Base-by-base conservation (phyloP, 2,329 filamentous ascomycete species). In the Cladosporium oxysporum region DNA sequence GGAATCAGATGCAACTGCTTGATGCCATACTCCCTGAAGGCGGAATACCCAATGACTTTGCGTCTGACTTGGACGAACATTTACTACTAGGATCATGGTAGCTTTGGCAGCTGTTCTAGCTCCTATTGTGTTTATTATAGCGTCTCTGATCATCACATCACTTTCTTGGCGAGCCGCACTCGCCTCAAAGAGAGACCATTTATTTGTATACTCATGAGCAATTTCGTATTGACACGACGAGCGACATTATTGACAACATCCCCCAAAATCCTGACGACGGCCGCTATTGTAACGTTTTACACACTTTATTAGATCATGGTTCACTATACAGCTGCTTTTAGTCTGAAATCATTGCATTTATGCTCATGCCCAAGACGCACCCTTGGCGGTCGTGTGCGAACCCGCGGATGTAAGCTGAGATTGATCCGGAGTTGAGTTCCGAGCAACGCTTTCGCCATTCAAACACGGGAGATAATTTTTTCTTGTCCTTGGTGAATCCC, bases 1-100 rank as follows among this genome's bases (percentile, higher is more conserved):
- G 68, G 35, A 70, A 69, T 21, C 61, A 63, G 26, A 63, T 63
- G 61, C 61, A 63, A 33, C 29, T 53, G 35, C 50, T 63, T 23
- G 61, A 63, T 26, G 41, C 61, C 2, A 55, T 63, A 4, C 55
- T 63, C 23, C 61, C 61, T 16, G 61, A 63, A n/a, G 61, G 61
- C 26, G 61, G 61, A 1, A 57, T 57, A 23, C 50, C 61, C 2
- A 63, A 29, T 12, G 61, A 63, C n/a, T 63, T 63, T 57, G 61
- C 50, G 12, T 55, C 61, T 11, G 61, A 63, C 47, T 12, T 63
- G 18, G 50, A 63, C 28, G 61, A 63, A 52, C 61, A 63, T 28
- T 57, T 63, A 12, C 18, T 63, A 16, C 52, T 57, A 11, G 61
- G 61, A 3, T 63, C 61, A 8, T 63, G 61, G 61, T 63, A 50